These are phyloP conservation scores for Pythium aphanidermatum DNA, from an alignment of 352 stramenopile genomes.

Conservation along the genomic window DNA sequence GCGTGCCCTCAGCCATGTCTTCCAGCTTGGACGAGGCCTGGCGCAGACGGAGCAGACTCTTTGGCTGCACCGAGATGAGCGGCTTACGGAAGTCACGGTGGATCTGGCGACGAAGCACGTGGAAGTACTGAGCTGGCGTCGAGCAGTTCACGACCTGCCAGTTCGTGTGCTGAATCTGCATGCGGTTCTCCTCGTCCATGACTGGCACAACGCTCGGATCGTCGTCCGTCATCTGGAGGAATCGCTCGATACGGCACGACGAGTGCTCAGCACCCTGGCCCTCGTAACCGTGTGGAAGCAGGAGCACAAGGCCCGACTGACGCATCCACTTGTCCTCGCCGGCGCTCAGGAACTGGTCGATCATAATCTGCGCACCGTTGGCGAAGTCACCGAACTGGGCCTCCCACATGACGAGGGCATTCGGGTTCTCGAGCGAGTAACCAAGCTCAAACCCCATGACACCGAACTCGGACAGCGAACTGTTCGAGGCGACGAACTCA, in stretches of 20 bases:
- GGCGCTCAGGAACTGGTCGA: slow-evolving; percentile 81
- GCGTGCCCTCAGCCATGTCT: slow-evolving; percentile 54
- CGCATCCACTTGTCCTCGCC: slow-evolving; percentile 87
- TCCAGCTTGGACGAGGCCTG: slow-evolving; percentile 71
- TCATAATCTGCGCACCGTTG: slow-evolving; percentile 85
- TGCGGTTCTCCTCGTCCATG: slow-evolving; percentile 54
- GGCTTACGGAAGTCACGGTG: slow-evolving; percentile 70
- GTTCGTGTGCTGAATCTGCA: slow-evolving; percentile 90
- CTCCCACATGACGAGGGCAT: slow-evolving; percentile 88
- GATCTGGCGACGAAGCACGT: slow-evolving; percentile 89
- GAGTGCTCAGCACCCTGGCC: slow-evolving; percentile 82
- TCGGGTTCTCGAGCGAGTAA: slow-evolving; percentile 77
- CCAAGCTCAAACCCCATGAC: slow-evolving; percentile 85
- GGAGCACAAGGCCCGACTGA: slow-evolving; percentile 83
- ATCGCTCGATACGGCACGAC: slow-evolving; percentile 78
- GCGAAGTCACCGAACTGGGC: slow-evolving; percentile 87
- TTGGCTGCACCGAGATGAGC: slow-evolving; percentile 72
- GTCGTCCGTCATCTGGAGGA: slow-evolving; percentile 77
- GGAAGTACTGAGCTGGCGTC: slow-evolving; percentile 96
- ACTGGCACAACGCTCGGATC: slow-evolving; percentile 58
- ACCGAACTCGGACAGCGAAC: slow-evolving; percentile 72
- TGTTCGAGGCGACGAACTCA: slow-evolving; percentile 50
- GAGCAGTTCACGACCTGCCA: slow-evolving; percentile 75
- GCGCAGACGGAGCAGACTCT: slow-evolving; percentile 77
- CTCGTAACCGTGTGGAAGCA: slow-evolving; percentile 81